Evolutionary conservation across 2,329 filamentous ascomycete species (phyloP).

Genomic region (Colletotrichum lupini): DNA sequence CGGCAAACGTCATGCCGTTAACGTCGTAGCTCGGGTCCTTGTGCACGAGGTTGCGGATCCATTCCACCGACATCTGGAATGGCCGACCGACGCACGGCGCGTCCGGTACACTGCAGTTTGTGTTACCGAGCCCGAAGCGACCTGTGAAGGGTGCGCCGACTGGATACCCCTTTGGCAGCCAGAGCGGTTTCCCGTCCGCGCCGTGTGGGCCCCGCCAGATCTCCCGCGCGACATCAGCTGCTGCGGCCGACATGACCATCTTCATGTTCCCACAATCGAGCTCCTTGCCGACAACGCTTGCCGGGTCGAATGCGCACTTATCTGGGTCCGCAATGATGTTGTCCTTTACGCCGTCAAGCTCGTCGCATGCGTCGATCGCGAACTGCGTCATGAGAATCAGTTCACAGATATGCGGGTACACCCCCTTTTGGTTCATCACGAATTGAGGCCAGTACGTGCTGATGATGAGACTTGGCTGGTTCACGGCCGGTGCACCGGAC

Average conservation of each 20-base stretch:
- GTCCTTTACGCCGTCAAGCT: slow-evolving; percentile 32
- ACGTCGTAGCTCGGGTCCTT: slow-evolving; percentile 24
- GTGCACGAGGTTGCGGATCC: slow-evolving; percentile 31
- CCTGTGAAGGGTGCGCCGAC: slow-evolving; percentile 32
- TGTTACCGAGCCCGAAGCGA: slow-evolving; percentile 28
- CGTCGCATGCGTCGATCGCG: slow-evolving; percentile 32
- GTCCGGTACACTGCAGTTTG: slow-evolving; percentile 25
- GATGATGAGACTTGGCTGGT: slow-evolving; percentile 36
- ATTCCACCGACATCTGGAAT: slow-evolving; percentile 33
- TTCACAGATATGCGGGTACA: slow-evolving; percentile 31
- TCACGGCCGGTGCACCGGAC: slow-evolving; percentile 56
- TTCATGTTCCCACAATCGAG: slow-evolving; percentile 41
- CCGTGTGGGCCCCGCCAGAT: slow-evolving; percentile 30
- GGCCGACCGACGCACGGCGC: slow-evolving; percentile 17
- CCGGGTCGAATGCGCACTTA: slow-evolving; percentile 40
- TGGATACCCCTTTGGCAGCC: slow-evolving; percentile 24
- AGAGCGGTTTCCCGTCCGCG: slow-evolving; percentile 16
- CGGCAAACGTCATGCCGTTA: slow-evolving; percentile 7
- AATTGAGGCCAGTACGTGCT: slow-evolving; percentile 37
- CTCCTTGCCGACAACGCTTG: slow-evolving; percentile 31
- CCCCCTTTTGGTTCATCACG: slow-evolving; percentile 30
- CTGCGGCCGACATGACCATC: slow-evolving; percentile 23
- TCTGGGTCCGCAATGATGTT: slow-evolving; percentile 30
- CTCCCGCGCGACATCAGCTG: slow-evolving; percentile 21
- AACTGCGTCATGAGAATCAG: slow-evolving; percentile 46